Percentiles rank a stretch among this genome's conserved stretches.
Evolutionary conservation across 179 eudicot species (phyloP).

Genomic region (Spinacia oleracea): DNA sequence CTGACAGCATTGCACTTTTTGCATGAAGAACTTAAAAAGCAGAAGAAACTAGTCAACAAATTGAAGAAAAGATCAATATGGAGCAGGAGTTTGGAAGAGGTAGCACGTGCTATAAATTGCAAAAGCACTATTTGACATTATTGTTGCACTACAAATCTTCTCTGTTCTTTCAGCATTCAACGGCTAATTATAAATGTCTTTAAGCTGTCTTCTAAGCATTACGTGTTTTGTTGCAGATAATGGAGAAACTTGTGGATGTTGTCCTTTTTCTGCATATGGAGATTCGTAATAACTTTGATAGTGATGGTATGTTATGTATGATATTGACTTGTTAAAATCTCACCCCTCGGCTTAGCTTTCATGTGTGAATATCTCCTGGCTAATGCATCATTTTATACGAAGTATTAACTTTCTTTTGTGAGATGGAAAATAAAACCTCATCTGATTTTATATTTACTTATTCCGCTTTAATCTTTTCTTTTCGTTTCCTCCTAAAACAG

Average conservation of each 20-base stretch:
- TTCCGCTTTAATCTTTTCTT: neutral
- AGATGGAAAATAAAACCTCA: too few species aligned
- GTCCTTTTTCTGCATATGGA: conserved; percentile 76
- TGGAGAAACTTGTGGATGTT: conserved; percentile 94
- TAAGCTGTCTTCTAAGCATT: conserved; percentile 11
- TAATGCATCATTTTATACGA: conserved; percentile 1
- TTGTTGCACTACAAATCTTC: neutral
- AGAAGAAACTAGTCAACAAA: conserved; percentile 77
- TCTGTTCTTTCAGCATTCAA: neutral
- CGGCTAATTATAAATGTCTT: neutral
- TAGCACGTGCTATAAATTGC: conserved; percentile 23
- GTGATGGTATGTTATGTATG: conserved; percentile 50
- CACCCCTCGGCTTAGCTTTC: neutral
- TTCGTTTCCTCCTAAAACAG: neutral
- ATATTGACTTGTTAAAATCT: conserved; percentile 9
- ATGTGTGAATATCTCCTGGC: neutral
- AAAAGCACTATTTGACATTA: neutral
- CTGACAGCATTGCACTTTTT: conserved; percentile 60
- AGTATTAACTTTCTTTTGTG: neutral
- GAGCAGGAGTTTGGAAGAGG: conserved; percentile 97
- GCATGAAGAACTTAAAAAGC: conserved; percentile 79
- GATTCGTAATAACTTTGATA: conserved; percentile 65
- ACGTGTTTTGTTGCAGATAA: conserved; percentile 47
- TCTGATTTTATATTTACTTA: neutral
- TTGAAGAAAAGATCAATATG: conserved; percentile 90